phyloP scores from a whole-genome alignment of 1,284 basidiomycete genomes.

The Megacollybia platyphylla region DNA sequence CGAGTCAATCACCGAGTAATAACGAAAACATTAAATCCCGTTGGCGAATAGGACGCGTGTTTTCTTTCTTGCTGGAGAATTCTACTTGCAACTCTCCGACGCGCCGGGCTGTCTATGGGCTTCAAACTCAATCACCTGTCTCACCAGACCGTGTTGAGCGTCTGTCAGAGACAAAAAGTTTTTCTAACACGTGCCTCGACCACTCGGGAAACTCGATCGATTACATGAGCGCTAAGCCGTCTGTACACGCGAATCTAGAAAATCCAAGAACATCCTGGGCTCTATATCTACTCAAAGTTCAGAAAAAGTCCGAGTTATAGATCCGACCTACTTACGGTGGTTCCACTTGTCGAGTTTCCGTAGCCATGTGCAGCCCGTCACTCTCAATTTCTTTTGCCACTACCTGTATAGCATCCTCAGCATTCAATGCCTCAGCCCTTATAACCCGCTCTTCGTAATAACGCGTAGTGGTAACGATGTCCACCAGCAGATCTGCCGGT shows the following conservation, averaged over 20 bases:
- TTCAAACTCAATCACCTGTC: no score
- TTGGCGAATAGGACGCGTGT: no score
- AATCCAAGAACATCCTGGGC: slow-evolving; percentile 43
- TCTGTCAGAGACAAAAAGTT: slow-evolving; percentile 7
- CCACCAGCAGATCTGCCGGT: slow-evolving; percentile 23
- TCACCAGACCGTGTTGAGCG: no score
- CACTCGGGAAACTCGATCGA: slow-evolving; percentile 15
- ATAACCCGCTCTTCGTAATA: slow-evolving; percentile 42
- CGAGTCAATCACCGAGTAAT: slow-evolving; percentile 61
- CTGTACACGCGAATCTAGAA: slow-evolving; percentile 35
- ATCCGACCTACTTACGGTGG: slow-evolving; percentile 19
- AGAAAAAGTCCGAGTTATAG: slow-evolving; percentile 2
- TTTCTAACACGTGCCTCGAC: slow-evolving; percentile 18
- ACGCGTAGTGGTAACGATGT: slow-evolving; percentile 26
- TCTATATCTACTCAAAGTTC: slow-evolving; percentile 17
- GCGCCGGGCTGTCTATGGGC: no score
- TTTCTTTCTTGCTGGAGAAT: no score
- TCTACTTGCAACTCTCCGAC: no score
- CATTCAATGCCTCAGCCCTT: slow-evolving; percentile 27
- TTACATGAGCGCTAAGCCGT: slow-evolving; percentile 37
- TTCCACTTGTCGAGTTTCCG: slow-evolving; percentile 23
- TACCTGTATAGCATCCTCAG: slow-evolving; percentile 35
- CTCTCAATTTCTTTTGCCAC: slow-evolving; percentile 45
- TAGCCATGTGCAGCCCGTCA: slow-evolving; percentile 37
- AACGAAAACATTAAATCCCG: no score